Percentiles rank a stretch among this genome's conserved stretches.
phyloP scores from a whole-genome alignment of 164 flowering plant species.

The Vitis cinerea region DNA sequence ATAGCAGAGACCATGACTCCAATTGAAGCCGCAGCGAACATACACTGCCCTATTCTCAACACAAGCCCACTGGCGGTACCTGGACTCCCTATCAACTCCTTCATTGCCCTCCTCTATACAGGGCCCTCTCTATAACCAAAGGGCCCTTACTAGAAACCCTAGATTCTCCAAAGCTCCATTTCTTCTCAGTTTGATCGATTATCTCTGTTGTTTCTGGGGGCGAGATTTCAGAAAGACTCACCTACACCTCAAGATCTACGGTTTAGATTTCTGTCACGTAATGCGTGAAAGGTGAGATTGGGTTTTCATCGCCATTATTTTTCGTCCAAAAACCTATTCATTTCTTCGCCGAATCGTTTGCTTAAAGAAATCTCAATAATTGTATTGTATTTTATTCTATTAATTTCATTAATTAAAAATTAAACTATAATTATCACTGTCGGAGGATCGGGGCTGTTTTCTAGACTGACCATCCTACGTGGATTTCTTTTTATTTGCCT shows the following conservation, averaged over 20 bases:
- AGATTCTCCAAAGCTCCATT: conserved; percentile 6
- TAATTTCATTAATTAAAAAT: neutral
- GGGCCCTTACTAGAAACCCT: conserved; percentile 11
- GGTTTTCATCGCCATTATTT: neutral
- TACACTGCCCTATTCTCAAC: conserved; percentile 68
- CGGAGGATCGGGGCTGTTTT: neutral
- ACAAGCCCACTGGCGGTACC: conserved; percentile 66
- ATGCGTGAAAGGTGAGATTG: neutral
- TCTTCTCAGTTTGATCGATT: neutral
- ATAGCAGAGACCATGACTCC: conserved; percentile 63
- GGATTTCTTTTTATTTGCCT: neutral
- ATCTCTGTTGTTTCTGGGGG: neutral
- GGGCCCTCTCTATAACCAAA: neutral
- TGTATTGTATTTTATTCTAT: neutral
- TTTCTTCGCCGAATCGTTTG: neutral
- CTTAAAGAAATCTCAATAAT: neutral
- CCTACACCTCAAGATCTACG: neutral
- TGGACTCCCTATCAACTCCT: conserved; percentile 70
- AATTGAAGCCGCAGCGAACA: conserved; percentile 71
- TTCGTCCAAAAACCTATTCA: neutral
- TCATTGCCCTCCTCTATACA: conserved; percentile 38
- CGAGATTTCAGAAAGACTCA: neutral
- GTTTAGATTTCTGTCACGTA: neutral
- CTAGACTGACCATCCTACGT: conserved; percentile 2
- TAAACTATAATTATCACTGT: neutral